Evolutionary conservation across 495 filamentous ascomycete genomes (phyloP).

Genomic region (Lasiosphaeriaceae sp.): DNA sequence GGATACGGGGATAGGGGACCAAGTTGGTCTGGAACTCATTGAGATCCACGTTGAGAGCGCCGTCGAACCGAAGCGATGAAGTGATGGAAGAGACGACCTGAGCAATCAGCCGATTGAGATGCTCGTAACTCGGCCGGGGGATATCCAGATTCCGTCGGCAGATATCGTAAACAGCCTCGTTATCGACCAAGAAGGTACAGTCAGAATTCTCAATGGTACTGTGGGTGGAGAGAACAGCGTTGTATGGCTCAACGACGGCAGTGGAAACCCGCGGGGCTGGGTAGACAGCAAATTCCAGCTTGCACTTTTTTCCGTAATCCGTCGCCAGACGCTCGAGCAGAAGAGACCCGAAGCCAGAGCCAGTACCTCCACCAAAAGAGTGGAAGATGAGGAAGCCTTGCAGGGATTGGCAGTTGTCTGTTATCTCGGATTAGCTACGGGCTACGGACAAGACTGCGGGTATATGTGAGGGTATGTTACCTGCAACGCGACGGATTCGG

Average conservation of each 20-base stretch:
- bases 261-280: conserved; percentile 81
- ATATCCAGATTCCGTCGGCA: conserved; percentile 87
- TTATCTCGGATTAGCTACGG: conserved; percentile 19
- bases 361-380: conserved; percentile 89
- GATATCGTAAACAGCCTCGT: conserved; percentile 91
- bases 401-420: conserved; percentile 86
- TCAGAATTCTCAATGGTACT: conserved; percentile 92
- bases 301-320: conserved; percentile 92
- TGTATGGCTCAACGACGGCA: conserved; percentile 90
- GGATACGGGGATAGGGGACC: conserved; percentile 87
- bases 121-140: conserved; percentile 79
- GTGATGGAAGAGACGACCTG: conserved; percentile 92
- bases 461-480: conserved; percentile 50
- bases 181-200: conserved; percentile 90
- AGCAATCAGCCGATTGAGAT: conserved; percentile 85
- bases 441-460: background rate
- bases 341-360: conserved; percentile 84
- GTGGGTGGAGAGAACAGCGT: conserved; percentile 85
- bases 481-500: conserved; percentile 77
- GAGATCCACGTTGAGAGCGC: conserved; percentile 86
- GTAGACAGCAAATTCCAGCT: conserved; percentile 90
- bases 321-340: conserved; percentile 82
- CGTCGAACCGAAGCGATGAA: conserved; percentile 84
- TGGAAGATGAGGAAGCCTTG: conserved; percentile 94
- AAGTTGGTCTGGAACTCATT: conserved; percentile 95